Evolutionary conservation across 768 basidiomycete genomes (phyloP).

Genomic region (Tulasnella sp.): DNA sequence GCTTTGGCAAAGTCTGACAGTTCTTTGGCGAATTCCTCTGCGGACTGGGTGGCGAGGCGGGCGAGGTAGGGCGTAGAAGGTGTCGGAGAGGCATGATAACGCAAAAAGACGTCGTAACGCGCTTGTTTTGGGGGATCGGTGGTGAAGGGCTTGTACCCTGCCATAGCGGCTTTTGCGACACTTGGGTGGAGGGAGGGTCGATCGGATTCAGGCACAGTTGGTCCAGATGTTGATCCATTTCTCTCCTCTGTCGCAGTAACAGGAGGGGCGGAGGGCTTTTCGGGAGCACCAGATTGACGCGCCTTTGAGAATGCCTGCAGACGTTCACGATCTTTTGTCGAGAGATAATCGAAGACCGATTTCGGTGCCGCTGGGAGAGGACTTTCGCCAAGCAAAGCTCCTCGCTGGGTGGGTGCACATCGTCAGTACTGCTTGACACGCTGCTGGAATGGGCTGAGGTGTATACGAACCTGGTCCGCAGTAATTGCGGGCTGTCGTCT

Average conservation of each 20-base stretch:
- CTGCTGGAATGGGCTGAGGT: slow-evolving; percentile 11
- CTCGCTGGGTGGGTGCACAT: slow-evolving; percentile 44
- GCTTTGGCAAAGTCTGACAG: slow-evolving; percentile 76
- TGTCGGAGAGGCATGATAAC: slow-evolving; percentile 44
- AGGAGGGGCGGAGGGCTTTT: not conserved
- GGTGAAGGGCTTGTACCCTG: slow-evolving; percentile 82
- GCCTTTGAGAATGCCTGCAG: slow-evolving; percentile 41
- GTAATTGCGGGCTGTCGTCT: slow-evolving; percentile 34
- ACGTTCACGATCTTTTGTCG: slow-evolving; percentile 81
- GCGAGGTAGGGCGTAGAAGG: slow-evolving; percentile 37
- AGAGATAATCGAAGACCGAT: slow-evolving; percentile 91
- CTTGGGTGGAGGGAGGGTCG: slow-evolving; percentile 60
- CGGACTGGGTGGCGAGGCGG: slow-evolving; percentile 43
- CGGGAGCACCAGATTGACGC: slow-evolving; percentile 13
- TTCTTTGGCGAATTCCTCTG: slow-evolving; percentile 68
- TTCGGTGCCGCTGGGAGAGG: slow-evolving; percentile 53
- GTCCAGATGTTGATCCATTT: slow-evolving; percentile 20
- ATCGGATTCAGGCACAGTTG: slow-evolving; percentile 25
- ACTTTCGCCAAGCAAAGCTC: slow-evolving; percentile 69
- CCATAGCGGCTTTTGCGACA: slow-evolving; percentile 73
- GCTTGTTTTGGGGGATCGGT: slow-evolving; percentile 65
- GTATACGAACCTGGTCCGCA: slow-evolving; percentile 52
- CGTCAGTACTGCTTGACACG: not conserved
- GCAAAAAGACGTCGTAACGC: slow-evolving; percentile 73
- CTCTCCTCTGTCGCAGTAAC: not conserved